phyloP scores from a whole-genome alignment of 164 flowering plant species.

The Hamamelis virginiana region DNA sequence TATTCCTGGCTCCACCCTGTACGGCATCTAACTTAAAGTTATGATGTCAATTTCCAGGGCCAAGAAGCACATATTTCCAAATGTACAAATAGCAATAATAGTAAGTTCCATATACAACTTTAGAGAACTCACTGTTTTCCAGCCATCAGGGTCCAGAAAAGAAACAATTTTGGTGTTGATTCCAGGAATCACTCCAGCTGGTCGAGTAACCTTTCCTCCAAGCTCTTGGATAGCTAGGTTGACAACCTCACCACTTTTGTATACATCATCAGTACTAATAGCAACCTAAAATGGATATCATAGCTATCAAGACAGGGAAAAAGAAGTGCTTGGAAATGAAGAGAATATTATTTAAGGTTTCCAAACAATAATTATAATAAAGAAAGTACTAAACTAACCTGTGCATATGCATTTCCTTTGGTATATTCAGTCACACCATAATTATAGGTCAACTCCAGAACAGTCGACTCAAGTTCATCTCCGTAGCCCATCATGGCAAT shows the following conservation, averaged over 20 bases:
- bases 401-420: conserved; percentile 98
- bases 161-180: conserved; percentile 83
- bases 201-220: conserved; percentile 94
- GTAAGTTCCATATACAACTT: background rate
- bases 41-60: no score
- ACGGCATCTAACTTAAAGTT: no score
- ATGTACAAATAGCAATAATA: no score
- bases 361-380: background rate
- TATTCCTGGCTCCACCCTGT: no score
- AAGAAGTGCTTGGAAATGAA: background rate
- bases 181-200: conserved; percentile 93
- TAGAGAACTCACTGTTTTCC: conserved; percentile 79
- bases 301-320: conserved; percentile 7
- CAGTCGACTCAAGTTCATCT: conserved; percentile 76
- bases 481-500: conserved; percentile 93
- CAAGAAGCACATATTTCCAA: no score
- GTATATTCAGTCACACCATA: conserved; percentile 96
- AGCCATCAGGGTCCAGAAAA: conserved; percentile 96
- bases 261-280: conserved; percentile 88
- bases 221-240: conserved; percentile 79
- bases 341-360: background rate
- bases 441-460: conserved; percentile 87
- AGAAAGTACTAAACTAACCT: conserved; percentile 39
- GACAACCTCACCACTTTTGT: conserved; percentile 84
- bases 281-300: conserved; percentile 58